Base-by-base conservation (phyloP, 1,284 basidiomycete species). In the Rhodotorula sp. region DNA sequence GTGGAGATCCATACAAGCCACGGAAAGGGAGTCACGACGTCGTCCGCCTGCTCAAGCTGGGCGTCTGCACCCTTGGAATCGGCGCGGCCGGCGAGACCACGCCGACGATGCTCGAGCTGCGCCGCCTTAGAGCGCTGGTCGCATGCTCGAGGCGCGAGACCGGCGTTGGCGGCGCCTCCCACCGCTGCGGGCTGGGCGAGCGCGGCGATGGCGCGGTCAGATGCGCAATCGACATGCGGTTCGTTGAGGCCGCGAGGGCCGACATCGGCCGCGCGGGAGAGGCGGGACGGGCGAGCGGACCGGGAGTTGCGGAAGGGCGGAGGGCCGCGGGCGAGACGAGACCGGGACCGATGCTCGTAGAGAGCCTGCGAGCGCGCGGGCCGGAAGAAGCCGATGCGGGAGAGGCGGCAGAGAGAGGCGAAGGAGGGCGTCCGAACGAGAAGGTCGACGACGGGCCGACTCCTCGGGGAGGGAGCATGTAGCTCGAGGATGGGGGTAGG, bases 201-300 rank as follows among this genome's bases (percentile, higher is more conserved):
- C 7, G n/a, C 6, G 6, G n/a, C 19, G 44, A 10, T n/a, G 44
- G 22, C 46, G 66, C 32, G 6, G 64, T 59, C 41, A 70, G 55
- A 56, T 62, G 60, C 21, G 50, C 41, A 56, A 70, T 70, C 34
- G 56, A 63, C 69, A 70, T 70, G 21, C 61, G 57, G 61, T 61
- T 55, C 25, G 66, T 58, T 32, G 60, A 62, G 2, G 60, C 37
- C 9, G 61, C 37, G 46, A 67, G 55, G 9, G 54, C 37, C 3
- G 66, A 67, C 25, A 67, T 61, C 8, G 66, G 39, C 17, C 54
- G 60, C 12, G 3, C 25, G 15, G 62, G 53, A 39, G 62, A 46
- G 2, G 61, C 37, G 10, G 53, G 48, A 27, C 51, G n/a, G 37
- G n/a, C 39, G 29, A 44, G 32, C 17, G 13, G n/a, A 19, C n/a